Percentiles rank a stretch among this genome's conserved stretches.
phyloP scores from a whole-genome alignment of 2,329 filamentous ascomycete species.

The Paecilomyces variotii region DNA sequence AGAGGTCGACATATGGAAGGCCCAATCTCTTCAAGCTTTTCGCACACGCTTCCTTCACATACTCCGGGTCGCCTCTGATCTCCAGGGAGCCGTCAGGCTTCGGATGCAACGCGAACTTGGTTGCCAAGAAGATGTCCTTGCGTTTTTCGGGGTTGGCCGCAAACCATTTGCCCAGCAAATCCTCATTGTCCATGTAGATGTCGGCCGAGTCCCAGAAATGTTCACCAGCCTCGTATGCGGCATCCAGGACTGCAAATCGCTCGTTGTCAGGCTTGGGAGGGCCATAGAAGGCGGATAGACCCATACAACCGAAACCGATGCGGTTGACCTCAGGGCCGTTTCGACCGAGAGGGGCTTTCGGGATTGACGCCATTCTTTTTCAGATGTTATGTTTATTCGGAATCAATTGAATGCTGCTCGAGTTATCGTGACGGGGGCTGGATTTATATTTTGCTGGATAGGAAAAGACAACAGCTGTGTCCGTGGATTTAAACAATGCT shows the following conservation, averaged over 20 bases:
- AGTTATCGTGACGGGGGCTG: neutral
- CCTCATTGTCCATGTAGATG: conserved; percentile 3
- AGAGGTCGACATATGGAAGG: conserved; percentile 25
- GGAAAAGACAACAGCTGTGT: neutral
- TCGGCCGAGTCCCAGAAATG: conserved; percentile 6
- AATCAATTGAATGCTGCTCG: neutral
- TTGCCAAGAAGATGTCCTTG: conserved; percentile 8
- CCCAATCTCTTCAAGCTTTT: conserved; percentile 1
- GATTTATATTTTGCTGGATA: neutral
- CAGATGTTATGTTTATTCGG: neutral
- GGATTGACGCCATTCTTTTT: neutral
- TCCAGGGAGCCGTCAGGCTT: neutral
- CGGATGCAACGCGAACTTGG: conserved; percentile 3
- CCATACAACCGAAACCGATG: neutral
- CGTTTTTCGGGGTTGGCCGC: conserved; percentile 2
- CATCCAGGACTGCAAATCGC: conserved; percentile 2
- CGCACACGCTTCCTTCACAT: conserved; percentile 5
- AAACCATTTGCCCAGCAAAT: conserved; percentile 2
- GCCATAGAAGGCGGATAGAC: neutral
- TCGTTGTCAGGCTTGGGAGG: conserved; percentile 5
- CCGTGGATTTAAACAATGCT: neutral
- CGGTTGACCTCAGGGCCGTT: neutral
- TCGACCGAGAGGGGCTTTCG: neutral
- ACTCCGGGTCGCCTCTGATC: conserved; percentile 4
- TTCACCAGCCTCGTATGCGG: conserved; percentile 5